These are phyloP conservation scores for Pestalotiopsis sp. DNA, from an alignment of 2,329 filamentous ascomycete species.

Conservation along the genomic window DNA sequence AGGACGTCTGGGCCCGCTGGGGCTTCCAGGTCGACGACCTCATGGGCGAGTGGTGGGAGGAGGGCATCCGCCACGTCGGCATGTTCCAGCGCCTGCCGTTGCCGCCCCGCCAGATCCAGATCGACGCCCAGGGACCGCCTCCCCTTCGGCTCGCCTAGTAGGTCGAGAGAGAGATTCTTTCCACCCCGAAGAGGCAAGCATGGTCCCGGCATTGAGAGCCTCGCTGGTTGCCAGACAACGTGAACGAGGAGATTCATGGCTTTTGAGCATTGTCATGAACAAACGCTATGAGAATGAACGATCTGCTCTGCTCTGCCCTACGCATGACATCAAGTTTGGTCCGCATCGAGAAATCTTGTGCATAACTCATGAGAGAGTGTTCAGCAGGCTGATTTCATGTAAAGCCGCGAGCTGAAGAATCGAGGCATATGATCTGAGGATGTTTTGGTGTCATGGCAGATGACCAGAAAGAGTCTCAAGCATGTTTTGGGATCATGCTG, in stretches of 20 bases:
- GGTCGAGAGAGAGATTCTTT: neutral
- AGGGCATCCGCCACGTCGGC: slow-evolving; percentile 80
- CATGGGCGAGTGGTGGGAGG: slow-evolving; percentile 79
- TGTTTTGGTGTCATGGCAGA: neutral
- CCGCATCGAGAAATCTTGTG: neutral
- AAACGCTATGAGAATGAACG: neutral
- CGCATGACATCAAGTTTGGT: neutral
- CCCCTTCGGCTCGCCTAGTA: neutral
- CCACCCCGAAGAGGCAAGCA: neutral
- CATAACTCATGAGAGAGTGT: neutral
- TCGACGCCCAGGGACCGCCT: neutral
- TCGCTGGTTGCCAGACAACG: neutral
- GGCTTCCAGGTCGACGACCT: slow-evolving; percentile 74
- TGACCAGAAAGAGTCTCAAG: neutral
- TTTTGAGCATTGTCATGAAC: neutral
- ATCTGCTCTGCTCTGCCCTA: neutral
- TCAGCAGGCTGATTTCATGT: neutral
- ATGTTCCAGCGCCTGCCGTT: slow-evolving; percentile 65
- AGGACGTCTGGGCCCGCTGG: slow-evolving; percentile 65
- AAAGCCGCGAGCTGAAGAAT: neutral
- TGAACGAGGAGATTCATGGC: neutral
- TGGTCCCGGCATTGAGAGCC: neutral
- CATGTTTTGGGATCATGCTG: neutral
- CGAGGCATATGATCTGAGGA: neutral
- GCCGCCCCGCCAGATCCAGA: slow-evolving; percentile 7